Base-by-base conservation (phyloP, 108 stramenopile genomes). In the Pseudonitzschia multiseries region DNA sequence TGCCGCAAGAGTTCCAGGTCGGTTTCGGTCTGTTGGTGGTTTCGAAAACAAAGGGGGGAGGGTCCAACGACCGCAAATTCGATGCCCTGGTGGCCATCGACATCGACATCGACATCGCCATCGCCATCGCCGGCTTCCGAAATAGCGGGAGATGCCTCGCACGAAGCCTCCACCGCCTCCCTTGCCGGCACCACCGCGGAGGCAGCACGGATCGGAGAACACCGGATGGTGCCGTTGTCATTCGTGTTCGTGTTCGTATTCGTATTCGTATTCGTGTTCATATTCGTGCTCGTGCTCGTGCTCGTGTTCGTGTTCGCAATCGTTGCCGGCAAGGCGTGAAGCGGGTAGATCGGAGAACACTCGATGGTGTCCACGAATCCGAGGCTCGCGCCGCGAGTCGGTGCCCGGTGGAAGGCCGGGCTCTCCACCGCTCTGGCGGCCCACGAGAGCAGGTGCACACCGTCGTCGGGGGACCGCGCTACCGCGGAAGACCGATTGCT, bases 1-100 rank as follows among this genome's bases (percentile, higher is more conserved):
- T 77, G 52, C 52, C 69, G 68, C 57, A 87, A 48, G 51, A 57
- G 63, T 31, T 71, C 59, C 57, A 87, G 41, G 14, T 81, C 75
- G 61, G 29, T 13, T 28, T 62, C 61, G 29, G 29, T 62, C 27
- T 40, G 32, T 5, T 62, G 33, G 36, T 62, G 61, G 29, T 62
- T 33, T 14, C 36, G 32, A 14, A 40, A 62, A 20, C n/a, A 62
- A 14, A 62, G 17, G 29, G 61, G 61, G n/a, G 61, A 40, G 29
- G 61, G 36, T 28, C 61, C 61, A 4, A 24, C 21, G 26, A 21
- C 26, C 54, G 26, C 5, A 3, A 36, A 36, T 14, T 40, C 31
- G 61, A n/a, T n/a, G n/a, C n/a, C n/a, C n/a, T n/a, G n/a, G n/a
- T n/a, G n/a, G n/a, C n/a, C n/a, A n/a, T n/a, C n/a, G n/a, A n/a